Evolutionary conservation across 352 stramenopile genomes (phyloP), one percentile per base, ranked within the genome.

Genomic region (Phytophthora pinifolia): DNA sequence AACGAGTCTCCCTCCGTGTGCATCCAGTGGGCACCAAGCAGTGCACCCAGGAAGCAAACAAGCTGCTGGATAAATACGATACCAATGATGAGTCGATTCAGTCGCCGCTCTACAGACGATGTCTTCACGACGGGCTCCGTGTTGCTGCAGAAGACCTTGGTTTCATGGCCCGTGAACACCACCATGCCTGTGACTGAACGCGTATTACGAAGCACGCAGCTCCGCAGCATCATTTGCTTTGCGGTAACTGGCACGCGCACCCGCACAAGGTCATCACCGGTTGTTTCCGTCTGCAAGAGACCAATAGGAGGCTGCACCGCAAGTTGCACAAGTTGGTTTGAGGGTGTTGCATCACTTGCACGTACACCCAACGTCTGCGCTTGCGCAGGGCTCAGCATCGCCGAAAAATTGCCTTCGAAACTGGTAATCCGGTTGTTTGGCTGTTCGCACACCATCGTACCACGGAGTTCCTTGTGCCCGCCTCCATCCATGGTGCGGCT

Each of bases 191-290:
- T 83, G 3, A 97, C 67, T 1, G 70, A 88, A 18, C 71, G 70
- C 9, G 90, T 97, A 55, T 97, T 96, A 10, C 88, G 76, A 7
- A 98, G 68, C 37, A 94, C 74, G 45, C 86, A 96, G 25, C 86
- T 96, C 8, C 91, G 84, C 10, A 97, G 62, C 35, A 97, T 62
- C 67, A 98, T 90, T 54, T 97, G 94, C 56, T 92, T 93, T 9
- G 83, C 75, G 0, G 82, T 92, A 29, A 95, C 77, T 22, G 81
- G 79, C 31, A 90, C 62, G 17, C 67, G 61, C 1, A 87, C 54
- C 27, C 59, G 49, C 14, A 78, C 37, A 12, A 58, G 68, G 1
- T 66, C 65, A 51, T 86, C 76, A 1, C 58, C 48, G 20, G 30
- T 69, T 2, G 39, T 58, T 12, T 76, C 58, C 41, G 75, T 61